phyloP scores from a whole-genome alignment of 2,329 filamentous ascomycete genomes.

The Scedosporium apiospermum region DNA sequence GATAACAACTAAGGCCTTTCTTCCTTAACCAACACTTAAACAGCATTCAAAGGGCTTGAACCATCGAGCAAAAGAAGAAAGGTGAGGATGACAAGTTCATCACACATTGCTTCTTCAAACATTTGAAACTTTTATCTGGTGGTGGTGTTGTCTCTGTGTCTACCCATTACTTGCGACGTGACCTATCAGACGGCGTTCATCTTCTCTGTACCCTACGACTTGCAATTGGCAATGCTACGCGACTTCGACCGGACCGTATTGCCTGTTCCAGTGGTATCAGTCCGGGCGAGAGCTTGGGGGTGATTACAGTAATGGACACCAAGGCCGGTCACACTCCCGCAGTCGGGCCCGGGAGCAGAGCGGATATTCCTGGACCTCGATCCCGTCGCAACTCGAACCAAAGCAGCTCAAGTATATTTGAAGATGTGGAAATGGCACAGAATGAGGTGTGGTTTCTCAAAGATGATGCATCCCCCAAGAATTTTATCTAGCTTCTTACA shows the following conservation, averaged over 20 bases:
- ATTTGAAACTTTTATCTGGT: no score
- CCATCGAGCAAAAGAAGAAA: no score
- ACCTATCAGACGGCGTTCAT: no score
- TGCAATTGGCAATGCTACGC: neutral
- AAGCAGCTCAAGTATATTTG: constrained; percentile 73
- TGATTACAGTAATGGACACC: neutral
- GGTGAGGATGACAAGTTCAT: no score
- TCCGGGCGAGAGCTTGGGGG: neutral
- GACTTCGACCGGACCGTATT: neutral
- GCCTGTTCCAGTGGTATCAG: neutral
- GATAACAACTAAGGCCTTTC: no score
- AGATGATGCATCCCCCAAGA: neutral
- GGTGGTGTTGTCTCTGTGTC: no score
- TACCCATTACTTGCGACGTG: no score
- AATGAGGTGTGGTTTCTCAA: constrained; percentile 57
- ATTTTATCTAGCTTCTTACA: constrained; percentile 7
- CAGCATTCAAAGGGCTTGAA: no score
- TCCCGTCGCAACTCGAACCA: constrained; percentile 62
- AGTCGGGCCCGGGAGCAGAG: neutral
- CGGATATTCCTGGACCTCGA: neutral
- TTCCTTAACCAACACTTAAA: no score
- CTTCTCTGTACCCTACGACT: no score
- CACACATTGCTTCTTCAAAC: no score
- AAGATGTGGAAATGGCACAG: constrained; percentile 97
- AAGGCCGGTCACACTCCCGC: neutral